Evolutionary conservation across 257 asterid species (phyloP).

Genomic region (Coffea canephora): DNA sequence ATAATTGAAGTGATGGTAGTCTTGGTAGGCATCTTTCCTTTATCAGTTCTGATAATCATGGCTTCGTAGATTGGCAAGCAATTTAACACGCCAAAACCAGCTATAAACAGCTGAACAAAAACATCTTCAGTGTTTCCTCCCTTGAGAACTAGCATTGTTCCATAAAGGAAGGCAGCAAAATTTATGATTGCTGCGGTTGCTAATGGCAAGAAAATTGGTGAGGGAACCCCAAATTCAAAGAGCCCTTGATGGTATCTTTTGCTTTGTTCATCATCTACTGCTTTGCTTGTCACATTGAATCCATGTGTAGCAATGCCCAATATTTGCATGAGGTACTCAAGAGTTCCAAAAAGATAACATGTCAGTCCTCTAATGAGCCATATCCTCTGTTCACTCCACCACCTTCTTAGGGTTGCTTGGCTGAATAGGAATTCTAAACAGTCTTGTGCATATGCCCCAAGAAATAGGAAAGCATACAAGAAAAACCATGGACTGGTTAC

Average conservation of each 20-base stretch:
- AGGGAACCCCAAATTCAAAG: slow-evolving; percentile 57
- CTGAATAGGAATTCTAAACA: slow-evolving; percentile 41
- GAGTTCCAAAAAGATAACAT: slow-evolving; percentile 44
- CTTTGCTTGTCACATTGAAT: slow-evolving; percentile 67
- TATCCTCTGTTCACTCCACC: slow-evolving; percentile 92
- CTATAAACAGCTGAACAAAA: slow-evolving; percentile 37
- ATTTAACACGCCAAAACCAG: slow-evolving; percentile 60
- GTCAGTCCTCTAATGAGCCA: slow-evolving; percentile 42
- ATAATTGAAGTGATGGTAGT: slow-evolving; percentile 18
- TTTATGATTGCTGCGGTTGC: slow-evolving; percentile 54
- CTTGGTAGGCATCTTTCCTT: slow-evolving; percentile 52
- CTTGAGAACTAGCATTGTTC: not conserved
- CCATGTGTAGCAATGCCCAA: slow-evolving; percentile 52
- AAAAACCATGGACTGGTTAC: slow-evolving; percentile 22
- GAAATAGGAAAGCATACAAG: slow-evolving; percentile 42
- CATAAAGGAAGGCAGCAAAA: slow-evolving; percentile 7
- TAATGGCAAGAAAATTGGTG: slow-evolving; percentile 66
- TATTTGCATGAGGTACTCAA: slow-evolving; percentile 46
- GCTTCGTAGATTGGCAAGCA: slow-evolving; percentile 55
- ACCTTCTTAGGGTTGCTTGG: slow-evolving; percentile 43
- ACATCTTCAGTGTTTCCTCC: slow-evolving; percentile 26
- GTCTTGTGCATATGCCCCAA: slow-evolving; percentile 78
- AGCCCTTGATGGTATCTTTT: slow-evolving; percentile 53
- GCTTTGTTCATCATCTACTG: slow-evolving; percentile 42
- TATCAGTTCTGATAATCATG: slow-evolving; percentile 53